Percentiles rank a stretch among this genome's conserved stretches.
Evolutionary conservation across 169 alveolate species (phyloP).

Genomic region (Cryptosporidium xiaoi): DNA sequence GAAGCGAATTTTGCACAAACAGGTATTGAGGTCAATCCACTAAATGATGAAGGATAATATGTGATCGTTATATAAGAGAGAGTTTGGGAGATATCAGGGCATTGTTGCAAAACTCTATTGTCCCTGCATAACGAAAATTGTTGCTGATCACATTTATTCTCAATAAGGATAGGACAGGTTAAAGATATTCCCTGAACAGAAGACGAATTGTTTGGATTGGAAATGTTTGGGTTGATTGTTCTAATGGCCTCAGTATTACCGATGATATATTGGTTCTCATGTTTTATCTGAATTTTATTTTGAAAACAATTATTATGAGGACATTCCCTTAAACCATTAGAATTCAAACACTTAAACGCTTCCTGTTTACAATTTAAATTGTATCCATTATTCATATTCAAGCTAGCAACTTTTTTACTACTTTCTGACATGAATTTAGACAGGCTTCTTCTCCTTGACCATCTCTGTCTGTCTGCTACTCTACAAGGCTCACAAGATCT

Average conservation of each 20-base stretch:
- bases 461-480: slow-evolving; percentile 72
- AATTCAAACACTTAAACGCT: background rate
- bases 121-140: slow-evolving; percentile 17
- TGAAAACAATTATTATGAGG: slow-evolving; percentile 29
- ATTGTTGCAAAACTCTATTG: background rate
- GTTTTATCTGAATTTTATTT: slow-evolving; percentile 22
- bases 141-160: slow-evolving; percentile 49
- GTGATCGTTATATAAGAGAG: slow-evolving; percentile 66
- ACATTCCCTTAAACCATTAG: slow-evolving; percentile 7
- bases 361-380: slow-evolving; percentile 21
- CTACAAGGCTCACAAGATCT: slow-evolving; percentile 74
- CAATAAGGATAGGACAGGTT: slow-evolving; percentile 35
- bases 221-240: slow-evolving; percentile 3
- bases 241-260: slow-evolving; percentile 7
- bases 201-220: slow-evolving; percentile 17
- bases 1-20: slow-evolving; percentile 70
- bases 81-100: slow-evolving; percentile 25
- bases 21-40: slow-evolving; percentile 61
- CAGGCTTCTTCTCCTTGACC: slow-evolving; percentile 72
- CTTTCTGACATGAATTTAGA: slow-evolving; percentile 54
- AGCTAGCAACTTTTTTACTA: background rate
- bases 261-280: slow-evolving; percentile 24
- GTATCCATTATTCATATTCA: background rate
- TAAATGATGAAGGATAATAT: slow-evolving; percentile 64
- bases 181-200: slow-evolving; percentile 37